These are phyloP conservation scores for Lactarius tabidus DNA, from an alignment of 768 basidiomycete species.

Conservation along the genomic window DNA sequence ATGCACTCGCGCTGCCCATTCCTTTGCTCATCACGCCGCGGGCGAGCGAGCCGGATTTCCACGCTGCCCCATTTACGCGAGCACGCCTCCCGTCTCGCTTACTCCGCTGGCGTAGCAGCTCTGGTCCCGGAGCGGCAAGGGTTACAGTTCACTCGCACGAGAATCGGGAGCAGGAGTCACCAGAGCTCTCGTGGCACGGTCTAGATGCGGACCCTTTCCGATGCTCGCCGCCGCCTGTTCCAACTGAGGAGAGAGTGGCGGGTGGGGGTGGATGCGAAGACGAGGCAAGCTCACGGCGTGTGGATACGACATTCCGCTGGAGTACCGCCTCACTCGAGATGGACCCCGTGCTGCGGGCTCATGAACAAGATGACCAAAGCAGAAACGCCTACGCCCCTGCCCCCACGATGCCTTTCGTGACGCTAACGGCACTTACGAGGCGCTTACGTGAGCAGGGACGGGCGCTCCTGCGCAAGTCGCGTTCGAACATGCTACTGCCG, in stretches of 20 bases:
- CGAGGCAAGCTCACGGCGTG: conserved; percentile 9
- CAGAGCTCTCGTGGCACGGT: conserved; percentile 23
- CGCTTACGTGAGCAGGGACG: conserved; percentile 20
- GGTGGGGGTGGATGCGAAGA: not conserved
- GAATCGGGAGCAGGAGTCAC: conserved; percentile 3
- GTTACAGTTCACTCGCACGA: not conserved
- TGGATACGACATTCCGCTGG: conserved; percentile 25
- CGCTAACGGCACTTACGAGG: conserved; percentile 7
- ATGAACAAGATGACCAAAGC: not conserved
- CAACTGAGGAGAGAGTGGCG: conserved; percentile 2
- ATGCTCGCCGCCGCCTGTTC: conserved; percentile 16
- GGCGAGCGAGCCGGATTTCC: conserved; percentile 8
- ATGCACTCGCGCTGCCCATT: conserved; percentile 25
- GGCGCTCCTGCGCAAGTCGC: conserved; percentile 22
- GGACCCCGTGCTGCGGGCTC: not conserved
- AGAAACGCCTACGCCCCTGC: not conserved
- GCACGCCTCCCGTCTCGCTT: conserved; percentile 12
- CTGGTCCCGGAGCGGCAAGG: not conserved
- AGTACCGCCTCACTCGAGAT: conserved; percentile 20
- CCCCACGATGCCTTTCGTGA: not conserved
- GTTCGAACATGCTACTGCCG: conserved; percentile 12
- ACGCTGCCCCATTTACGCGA: not conserved
- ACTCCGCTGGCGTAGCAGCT: conserved; percentile 12
- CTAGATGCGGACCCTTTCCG: conserved; percentile 24
- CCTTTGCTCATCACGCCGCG: conserved; percentile 22